Evolutionary conservation across 2,329 filamentous ascomycete species (phyloP), one percentile per base, ranked within the genome.

Genomic region (Phialemonium atrogriseum): DNA sequence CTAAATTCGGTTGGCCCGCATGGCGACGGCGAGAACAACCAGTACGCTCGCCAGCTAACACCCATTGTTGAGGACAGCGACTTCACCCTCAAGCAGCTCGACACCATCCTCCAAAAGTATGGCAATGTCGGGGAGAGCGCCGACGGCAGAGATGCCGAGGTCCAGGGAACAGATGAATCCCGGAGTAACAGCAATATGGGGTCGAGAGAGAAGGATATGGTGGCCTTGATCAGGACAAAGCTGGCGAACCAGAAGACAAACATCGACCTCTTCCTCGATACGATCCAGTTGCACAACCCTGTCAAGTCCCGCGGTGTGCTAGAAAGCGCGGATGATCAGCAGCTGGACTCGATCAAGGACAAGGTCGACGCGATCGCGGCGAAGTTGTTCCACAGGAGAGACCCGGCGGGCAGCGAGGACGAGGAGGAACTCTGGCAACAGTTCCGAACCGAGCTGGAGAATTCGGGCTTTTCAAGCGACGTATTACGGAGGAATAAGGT

Each of bases 401-500:
- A 57, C 39, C 55, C 52, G 32, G 49, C 54, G 36, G 45, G 60
- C 32, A 38, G 47, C 12, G 60, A 64, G 11, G 60, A 64, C 31
- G 64, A 71, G 14, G 67, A 73, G 26, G 61, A 65, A 16, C 51
- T 75, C 18, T 79, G 74, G 74, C 64, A 64, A 35, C 60, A 69
- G 35, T 78, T 80, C 48, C 64, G 68, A 38, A 49, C 60, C n/a
- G 72, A 77, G 42, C 59, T 80, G 15, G 63, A 73, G 28, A 60
- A 58, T 23, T 73, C 75, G 37, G 75, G 74, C 7, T 75, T 79
- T 43, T 68, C 72, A 2, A 58, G 57, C 26, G 63, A 72, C 17
- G 63, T 76, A 3, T 45, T 76, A 35, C 59, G 62, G 22, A 62
- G 69, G 37, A 67, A 80, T 55, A 72, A 76, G 62, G 75, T 77